Base-by-base conservation (phyloP, 2,329 filamentous ascomycete genomes). In the Plenodomus lindquistii region DNA sequence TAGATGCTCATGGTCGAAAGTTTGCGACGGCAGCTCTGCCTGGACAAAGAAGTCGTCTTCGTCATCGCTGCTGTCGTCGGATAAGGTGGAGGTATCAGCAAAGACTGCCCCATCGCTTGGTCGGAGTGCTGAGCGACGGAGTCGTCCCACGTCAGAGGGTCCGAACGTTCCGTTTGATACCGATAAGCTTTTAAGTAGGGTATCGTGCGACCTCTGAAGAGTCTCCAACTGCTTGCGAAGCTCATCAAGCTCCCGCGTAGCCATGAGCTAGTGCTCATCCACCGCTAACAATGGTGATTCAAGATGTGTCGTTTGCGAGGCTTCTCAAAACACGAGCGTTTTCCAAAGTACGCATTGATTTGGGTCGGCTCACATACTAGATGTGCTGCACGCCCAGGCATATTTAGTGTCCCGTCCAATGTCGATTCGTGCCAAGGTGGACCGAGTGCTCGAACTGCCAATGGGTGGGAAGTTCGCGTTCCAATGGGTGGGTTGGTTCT, bases 1-100 rank as follows among this genome's bases (percentile, higher is more conserved):
- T 16, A 81, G 56, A 53, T 75, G 69, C 44, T 77, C 75, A 42
- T 77, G 71, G 37, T 76, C 69, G 50, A 74, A 76, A 4, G 61
- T 69, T 35, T 72, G 70, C 0, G 68, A 49, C 2, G 72, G 67
- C 17, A 80, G 57, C 15, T 72, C 63, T 15, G 62, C 60, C 51
- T 76, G 74, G 4, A 77, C 70, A 38, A 69, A 71, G 48, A 59
- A 70, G 7, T 68, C 67, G 37, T 70, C 66, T 43, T 72, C 69
- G 8, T 68, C 67, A 10, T 70, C 66, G 49, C 64, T 69, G 41
- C 60, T 70, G 46, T 67, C 63, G 34, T 68, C 67, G 20, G 69
- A 71, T 16, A 71, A 44, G 8, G 69, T 69, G 19, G 69, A 71
- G 19, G 62, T 60, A 39, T 71, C 66, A 35, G 63, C 66, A 55